Conservation (phyloP, 2,329 filamentous ascomycete species). For the Cladophialophora chaetospira region DNA sequence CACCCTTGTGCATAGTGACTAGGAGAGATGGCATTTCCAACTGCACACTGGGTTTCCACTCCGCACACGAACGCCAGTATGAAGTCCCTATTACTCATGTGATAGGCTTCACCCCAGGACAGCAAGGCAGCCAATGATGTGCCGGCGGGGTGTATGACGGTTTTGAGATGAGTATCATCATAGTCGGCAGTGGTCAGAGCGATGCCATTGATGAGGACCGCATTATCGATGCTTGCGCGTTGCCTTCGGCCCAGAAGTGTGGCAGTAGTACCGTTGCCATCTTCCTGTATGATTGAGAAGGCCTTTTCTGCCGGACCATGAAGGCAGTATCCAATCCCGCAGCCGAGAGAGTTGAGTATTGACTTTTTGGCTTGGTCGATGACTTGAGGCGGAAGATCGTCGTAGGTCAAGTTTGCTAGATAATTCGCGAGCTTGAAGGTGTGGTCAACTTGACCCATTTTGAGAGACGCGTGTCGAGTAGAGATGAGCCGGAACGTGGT, state of each 20-base stretch:
- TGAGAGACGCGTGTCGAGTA: not conserved
- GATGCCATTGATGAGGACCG: conserved; percentile 8
- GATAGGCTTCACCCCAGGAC: conserved; percentile 2
- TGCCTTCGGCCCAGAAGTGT: conserved; percentile 10
- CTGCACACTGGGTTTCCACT: conserved; percentile 1
- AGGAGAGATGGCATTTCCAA: not conserved
- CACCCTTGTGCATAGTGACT: conserved; percentile 7
- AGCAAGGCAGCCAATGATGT: conserved; percentile 3
- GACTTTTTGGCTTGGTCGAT: conserved; percentile 15
- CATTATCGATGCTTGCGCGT: conserved; percentile 8
- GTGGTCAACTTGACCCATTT: conserved; percentile 12
- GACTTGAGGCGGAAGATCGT: conserved; percentile 16
- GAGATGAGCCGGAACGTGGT: not conserved
- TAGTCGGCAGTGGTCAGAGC: conserved; percentile 3
- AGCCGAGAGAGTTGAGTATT: conserved; percentile 19
- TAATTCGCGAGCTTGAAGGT: conserved; percentile 10
- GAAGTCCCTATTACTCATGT: not conserved
- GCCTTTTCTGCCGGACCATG: conserved; percentile 12
- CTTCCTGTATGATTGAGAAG: not conserved
- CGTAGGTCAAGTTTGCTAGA: conserved; percentile 13
- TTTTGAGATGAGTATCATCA: conserved; percentile 7
- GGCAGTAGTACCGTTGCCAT: not conserved
- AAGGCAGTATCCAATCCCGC: conserved; percentile 11
- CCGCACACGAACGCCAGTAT: conserved; percentile 4
- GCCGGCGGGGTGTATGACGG: conserved; percentile 5